phyloP scores from a whole-genome alignment of 768 basidiomycete species.

The Collybia sp. region DNA sequence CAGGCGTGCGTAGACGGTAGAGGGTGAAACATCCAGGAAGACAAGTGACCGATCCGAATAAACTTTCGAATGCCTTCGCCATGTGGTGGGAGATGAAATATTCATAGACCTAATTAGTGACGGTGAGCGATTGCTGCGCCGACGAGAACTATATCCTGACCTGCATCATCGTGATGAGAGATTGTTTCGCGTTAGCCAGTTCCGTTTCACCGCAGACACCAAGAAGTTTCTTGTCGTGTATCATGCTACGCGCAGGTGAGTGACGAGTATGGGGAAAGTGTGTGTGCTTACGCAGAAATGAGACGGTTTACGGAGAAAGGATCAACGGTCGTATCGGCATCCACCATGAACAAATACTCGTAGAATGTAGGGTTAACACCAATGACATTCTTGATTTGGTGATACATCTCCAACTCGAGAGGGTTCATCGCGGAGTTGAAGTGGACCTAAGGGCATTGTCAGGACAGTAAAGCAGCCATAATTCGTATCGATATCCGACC shows the following conservation, averaged over 20 bases:
- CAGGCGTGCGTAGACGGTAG: constrained; percentile 90
- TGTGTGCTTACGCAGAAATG: constrained; percentile 77
- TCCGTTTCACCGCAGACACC: constrained; percentile 96
- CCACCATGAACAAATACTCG: constrained; percentile 90
- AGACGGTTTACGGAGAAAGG: constrained; percentile 84
- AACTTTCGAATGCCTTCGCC: constrained; percentile 95
- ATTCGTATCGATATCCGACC: constrained; percentile 32
- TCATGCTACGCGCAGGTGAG: constrained; percentile 60
- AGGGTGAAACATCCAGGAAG: constrained; percentile 98
- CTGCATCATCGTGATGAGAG: constrained; percentile 97
- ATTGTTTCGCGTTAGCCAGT: constrained; percentile 90
- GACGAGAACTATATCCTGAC: constrained; percentile 26
- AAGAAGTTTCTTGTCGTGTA: constrained; percentile 91
- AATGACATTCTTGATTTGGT: constrained; percentile 99
- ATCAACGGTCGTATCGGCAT: constrained; percentile 93
- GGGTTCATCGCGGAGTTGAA: constrained; percentile 97
- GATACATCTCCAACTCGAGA: constrained; percentile 95
- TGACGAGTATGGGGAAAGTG: constrained; percentile 1
- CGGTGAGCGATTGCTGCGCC: background rate
- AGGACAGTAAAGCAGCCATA: background rate
- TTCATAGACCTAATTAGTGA: constrained; percentile 74
- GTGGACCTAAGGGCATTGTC: constrained; percentile 62
- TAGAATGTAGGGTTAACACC: constrained; percentile 99
- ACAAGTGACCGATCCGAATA: constrained; percentile 98
- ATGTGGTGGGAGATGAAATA: constrained; percentile 99